Base-by-base conservation (phyloP, 2,329 filamentous ascomycete species). In the Sordariomycetes sp. region DNA sequence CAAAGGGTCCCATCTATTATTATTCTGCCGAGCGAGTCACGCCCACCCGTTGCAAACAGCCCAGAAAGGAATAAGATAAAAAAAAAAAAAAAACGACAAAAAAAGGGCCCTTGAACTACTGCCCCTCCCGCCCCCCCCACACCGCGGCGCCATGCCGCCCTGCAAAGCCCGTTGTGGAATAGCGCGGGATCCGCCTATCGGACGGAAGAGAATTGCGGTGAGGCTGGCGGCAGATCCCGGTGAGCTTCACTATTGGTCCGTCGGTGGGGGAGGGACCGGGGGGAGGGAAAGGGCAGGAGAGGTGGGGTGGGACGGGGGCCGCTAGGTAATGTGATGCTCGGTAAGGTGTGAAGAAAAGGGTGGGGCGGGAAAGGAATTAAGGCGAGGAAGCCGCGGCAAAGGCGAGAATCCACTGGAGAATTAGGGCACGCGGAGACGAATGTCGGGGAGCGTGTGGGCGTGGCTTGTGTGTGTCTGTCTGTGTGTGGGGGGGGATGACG, bases 191-290 rank as follows among this genome's bases (percentile, higher is more conserved):
- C 54, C 39, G 35, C 22, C 54, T 48, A 45, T 55, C 24, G 54
- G 39, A 45, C 39, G 54, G 54, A 45, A 42, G 28, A 42, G 39
- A 55, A 28, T 55, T 55, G 54, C 54, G 54, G 54, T 55, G 54
- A 55, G 54, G 39, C 39, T 55, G 54, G 54, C 54, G 54, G 54
- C 54, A 55, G 17, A 42, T 55, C 54, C 54, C 54, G 54, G 54
- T 48, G 54, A 55, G 39, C 34, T 55, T 55, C 54, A 48, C 39
- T 10, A 45, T 55, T 45, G 54, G 54, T 28, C 48, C 3, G 10
- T 20, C 24, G 22, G 48, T 51, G 48, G n/a, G 48, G 8, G n/a
- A 12, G 36, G 36, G 36, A 17, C 10, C 12, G 13, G 36, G 13
- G 36, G 5, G 36, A 22, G 45, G n/a, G 24, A 20, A 51, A 20